Evolutionary conservation across 2,329 filamentous ascomycete genomes (phyloP), one percentile per base, ranked within the genome.

Genomic region (Diaporthe velutina): DNA sequence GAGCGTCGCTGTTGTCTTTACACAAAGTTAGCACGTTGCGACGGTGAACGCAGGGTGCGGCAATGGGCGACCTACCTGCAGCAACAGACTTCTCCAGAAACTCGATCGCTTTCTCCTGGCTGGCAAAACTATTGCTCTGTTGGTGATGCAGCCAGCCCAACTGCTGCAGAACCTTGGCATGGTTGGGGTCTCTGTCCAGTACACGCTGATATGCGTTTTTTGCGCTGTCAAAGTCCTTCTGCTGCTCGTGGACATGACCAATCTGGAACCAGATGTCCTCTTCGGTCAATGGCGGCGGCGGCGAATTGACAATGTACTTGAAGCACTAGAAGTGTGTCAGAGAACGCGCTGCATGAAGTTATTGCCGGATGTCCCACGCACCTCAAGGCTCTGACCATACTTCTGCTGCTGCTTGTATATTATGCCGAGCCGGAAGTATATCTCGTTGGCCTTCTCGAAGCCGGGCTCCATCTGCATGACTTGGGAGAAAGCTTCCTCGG

Each of bases 251-350:
- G 67, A 99, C 97, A 83, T 99, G 97, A 35, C 97, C 97, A 81
- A 99, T 98, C 84, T 99, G 97, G 87, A 99, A 99, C 96, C 96
- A 98, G 76, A 99, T 99, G 80, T 99, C 97, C 83, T 98, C 96
- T 83, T 98, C 96, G 0, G 96, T 98, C 79, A 99, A 85, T 3
- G 97, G 97, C 5, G 95, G 93, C 4, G 97, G 97, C 38, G 97
- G 96, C 71, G 98, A 96, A 78, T 91, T 93, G 77, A 98, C 96
- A 79, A 99, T 99, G 83, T 98, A 98, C 85, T 97, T 97, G 87
- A 99, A 99, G 87, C 97, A 98, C 95, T 98, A 74, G 22, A 75
- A 13, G 75, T 12, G 42, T 58, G 77, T 84, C 75, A 83, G 80
- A 79, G 52, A 79, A 77, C 30, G 57, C 35, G 54, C 52, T 19